phyloP scores from a whole-genome alignment of 73 alveolate genomes.

The Symbiodinium pilosum region DNA sequence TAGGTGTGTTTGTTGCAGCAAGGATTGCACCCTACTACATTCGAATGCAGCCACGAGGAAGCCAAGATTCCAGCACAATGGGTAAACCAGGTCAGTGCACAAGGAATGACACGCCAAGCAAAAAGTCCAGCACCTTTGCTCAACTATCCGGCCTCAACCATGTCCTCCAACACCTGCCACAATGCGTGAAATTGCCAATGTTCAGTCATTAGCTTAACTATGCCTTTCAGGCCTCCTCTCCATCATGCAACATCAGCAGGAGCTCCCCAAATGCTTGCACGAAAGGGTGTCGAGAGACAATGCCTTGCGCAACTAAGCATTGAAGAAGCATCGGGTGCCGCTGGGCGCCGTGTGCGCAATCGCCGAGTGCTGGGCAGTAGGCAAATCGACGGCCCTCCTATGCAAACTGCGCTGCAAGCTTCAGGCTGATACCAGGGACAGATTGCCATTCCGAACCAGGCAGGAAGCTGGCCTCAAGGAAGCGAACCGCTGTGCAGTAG shows the following conservation, averaged over 20 bases:
- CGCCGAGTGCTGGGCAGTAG: background rate
- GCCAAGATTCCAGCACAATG: no score
- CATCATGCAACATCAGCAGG: conserved; percentile 16
- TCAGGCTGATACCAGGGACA: no score
- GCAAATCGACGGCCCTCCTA: background rate
- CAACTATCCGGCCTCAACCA: background rate
- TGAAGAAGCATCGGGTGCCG: no score
- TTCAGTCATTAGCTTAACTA: background rate
- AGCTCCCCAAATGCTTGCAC: conserved; percentile 32
- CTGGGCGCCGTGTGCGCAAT: no score
- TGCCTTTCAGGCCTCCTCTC: background rate
- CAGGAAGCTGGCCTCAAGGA: background rate
- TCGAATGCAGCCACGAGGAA: no score
- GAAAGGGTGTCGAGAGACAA: conserved; percentile 27
- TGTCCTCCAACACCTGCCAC: background rate
- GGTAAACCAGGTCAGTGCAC: no score
- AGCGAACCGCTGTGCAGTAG: conserved; percentile 42
- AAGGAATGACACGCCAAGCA: no score
- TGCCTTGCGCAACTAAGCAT: no score
- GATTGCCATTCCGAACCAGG: background rate
- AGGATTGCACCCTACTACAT: no score
- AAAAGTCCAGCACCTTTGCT: background rate
- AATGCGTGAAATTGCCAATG: background rate
- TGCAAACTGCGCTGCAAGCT: no score
- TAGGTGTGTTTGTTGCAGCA: no score